A percentile compares a stretch with the other conserved stretches of the same genome.
Conservation (phyloP, 2,329 filamentous ascomycete genomes). For the Pseudocercospora fijiensis region DNA sequence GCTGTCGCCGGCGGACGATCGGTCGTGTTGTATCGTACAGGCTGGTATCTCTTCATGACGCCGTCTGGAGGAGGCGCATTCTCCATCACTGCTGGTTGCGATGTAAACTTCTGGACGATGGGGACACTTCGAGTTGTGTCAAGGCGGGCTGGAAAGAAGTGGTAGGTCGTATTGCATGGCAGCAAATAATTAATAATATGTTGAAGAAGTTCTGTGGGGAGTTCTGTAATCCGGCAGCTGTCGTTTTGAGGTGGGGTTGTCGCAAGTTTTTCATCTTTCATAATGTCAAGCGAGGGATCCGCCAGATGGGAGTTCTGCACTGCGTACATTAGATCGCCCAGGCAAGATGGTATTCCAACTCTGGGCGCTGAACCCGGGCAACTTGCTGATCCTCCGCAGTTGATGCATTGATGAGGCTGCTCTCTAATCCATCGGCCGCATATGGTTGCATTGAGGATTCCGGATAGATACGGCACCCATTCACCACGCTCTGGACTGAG, state of each 20-base stretch:
- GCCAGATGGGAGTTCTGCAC: not conserved
- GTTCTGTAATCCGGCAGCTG: slow-evolving; percentile 10
- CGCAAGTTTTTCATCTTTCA: not conserved
- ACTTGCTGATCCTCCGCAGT: not conserved
- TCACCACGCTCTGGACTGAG: not conserved
- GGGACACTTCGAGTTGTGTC: not conserved
- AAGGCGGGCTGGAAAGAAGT: slow-evolving; percentile 10
- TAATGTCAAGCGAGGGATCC: not conserved
- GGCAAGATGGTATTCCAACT: not conserved
- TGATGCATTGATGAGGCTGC: not conserved
- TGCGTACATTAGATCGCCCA: not conserved
- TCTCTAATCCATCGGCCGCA: slow-evolving; percentile 17
- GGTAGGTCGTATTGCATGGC: slow-evolving; percentile 9
- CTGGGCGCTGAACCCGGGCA: not conserved
- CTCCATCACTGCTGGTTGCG: not conserved
- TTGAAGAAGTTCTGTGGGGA: slow-evolving; percentile 12
- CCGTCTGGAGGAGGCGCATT: not conserved
- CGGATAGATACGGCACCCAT: slow-evolving; percentile 1
- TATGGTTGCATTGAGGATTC: not conserved
- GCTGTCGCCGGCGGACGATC: not conserved
- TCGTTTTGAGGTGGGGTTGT: not conserved
- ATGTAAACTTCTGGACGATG: slow-evolving; percentile 11
- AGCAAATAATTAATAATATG: slow-evolving; percentile 11
- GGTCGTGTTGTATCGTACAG: not conserved
- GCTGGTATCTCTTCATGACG: not conserved